Evolutionary conservation across 2,329 filamentous ascomycete genomes (phyloP), one percentile per base, ranked within the genome.

Genomic region (Alternaria consortialis): DNA sequence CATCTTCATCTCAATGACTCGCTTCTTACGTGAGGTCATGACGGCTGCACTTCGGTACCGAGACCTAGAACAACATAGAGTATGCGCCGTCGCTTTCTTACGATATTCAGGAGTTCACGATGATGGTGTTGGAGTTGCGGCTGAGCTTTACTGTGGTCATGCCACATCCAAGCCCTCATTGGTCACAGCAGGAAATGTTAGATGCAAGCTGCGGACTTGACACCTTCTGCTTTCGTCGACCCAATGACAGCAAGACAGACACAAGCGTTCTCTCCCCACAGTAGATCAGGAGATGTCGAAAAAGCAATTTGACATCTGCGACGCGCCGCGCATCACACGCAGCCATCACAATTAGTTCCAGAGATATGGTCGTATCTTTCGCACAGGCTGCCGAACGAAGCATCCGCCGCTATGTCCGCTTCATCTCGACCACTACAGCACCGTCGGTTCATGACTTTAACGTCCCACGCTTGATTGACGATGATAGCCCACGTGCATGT

Each of bases 401-500:
- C 51, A n/a, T 43, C 32, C 32, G 56, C 56, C 48, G 23, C 52
- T 50, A 36, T 50, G 32, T 50, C 20, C 20, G 46, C 46, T 48
- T n/a, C 13, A 34, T 48, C 46, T 48, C 13, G 32, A 13, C 31
- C 20, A 36, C 29, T 32, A 54, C 39, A 42, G n/a, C 13, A 36
- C 40, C 20, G 36, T 43, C 65, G 58, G 63, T 60, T 58, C 46
- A 47, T 62, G 37, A 27, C 15, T 37, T 34, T 56, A 53, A 54
- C 64, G 54, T 42, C 48, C 23, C 51, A 67, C 59, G 61, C 64
- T 68, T 65, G 25, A 39, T 60, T 58, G 65, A 66, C 53, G 62
- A 63, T 68, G 58, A 62, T 64, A 43, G 57, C 60, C 64, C 65
- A 69, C 66, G 64, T 72, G 67, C 65, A 63, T 29, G 32, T 47